Evolutionary conservation across 331 rosid species (phyloP).

Genomic region (Malus hybrid): DNA sequence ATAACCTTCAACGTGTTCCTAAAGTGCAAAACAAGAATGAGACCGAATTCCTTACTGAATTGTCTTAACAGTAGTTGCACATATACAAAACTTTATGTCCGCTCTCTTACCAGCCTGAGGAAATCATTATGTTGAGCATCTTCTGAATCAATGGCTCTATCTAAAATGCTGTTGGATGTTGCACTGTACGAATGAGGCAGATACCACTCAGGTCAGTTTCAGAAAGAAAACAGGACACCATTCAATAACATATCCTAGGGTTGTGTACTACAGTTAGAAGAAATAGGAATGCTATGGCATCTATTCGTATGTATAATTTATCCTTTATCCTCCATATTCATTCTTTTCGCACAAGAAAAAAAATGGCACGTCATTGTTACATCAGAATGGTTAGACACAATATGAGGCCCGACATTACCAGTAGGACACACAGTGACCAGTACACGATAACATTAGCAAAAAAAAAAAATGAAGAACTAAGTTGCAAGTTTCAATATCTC

Average conservation of each 20-base stretch:
- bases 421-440: not conserved
- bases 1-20: conserved; percentile 98
- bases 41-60: conserved; percentile 10
- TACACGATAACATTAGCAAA: not conserved
- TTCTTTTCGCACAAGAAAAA: not conserved
- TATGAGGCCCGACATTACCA: not conserved
- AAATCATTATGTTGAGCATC: conserved; percentile 84
- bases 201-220: conserved; percentile 32
- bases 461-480: not conserved
- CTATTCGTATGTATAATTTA: not conserved
- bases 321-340: not conserved
- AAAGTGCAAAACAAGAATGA: conserved; percentile 22
- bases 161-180: conserved; percentile 95
- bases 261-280: not conserved
- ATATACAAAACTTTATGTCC: not conserved
- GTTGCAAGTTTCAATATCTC: not conserved
- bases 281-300: not conserved
- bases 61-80: conserved; percentile 6
- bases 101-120: conserved; percentile 78
- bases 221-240: conserved; percentile 1
- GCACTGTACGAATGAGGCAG: conserved; percentile 52
- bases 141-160: conserved; percentile 97
- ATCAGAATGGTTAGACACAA: not conserved
- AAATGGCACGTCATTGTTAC: not conserved
- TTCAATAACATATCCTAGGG: not conserved